Evolutionary conservation across 371 early-diverging fungal species (phyloP).

Genomic region (Smittium mucronatum): DNA sequence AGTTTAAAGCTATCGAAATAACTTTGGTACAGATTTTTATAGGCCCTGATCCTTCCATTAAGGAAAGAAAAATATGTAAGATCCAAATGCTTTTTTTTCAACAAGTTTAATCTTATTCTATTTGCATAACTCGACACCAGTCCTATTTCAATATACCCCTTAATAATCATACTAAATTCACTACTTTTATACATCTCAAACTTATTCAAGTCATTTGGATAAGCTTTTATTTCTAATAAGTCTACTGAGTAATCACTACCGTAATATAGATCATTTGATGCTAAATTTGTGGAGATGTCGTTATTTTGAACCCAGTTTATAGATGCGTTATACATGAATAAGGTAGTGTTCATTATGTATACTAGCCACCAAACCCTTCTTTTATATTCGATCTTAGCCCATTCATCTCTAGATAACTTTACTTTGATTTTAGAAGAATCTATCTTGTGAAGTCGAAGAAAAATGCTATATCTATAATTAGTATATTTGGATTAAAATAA

Average conservation of each 20-base stretch:
- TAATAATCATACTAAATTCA: not conserved
- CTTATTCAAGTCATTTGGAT: not conserved
- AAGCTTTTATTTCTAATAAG: not conserved
- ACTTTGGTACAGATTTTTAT: not conserved
- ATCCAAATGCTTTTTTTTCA: not conserved
- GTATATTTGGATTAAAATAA: too few relatives aligned
- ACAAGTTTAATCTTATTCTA: not conserved
- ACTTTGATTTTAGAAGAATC: not conserved
- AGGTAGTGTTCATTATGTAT: not conserved
- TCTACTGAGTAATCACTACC: not conserved
- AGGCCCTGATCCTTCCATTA: not conserved
- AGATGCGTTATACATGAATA: not conserved
- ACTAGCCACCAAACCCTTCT: not conserved
- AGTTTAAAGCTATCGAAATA: not conserved
- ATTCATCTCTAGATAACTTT: not conserved
- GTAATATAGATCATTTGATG: not conserved
- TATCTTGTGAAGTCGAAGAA: not conserved
- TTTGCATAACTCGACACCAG: not conserved
- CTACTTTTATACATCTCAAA: not conserved
- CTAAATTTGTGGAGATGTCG: not conserved
- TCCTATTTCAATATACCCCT: not conserved
- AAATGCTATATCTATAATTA: not conserved
- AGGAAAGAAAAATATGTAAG: not conserved
- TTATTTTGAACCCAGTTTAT: not conserved
- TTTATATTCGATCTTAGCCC: not conserved